Conservation (phyloP, 2,329 filamentous ascomycete species). For the Fulvia fulva region DNA sequence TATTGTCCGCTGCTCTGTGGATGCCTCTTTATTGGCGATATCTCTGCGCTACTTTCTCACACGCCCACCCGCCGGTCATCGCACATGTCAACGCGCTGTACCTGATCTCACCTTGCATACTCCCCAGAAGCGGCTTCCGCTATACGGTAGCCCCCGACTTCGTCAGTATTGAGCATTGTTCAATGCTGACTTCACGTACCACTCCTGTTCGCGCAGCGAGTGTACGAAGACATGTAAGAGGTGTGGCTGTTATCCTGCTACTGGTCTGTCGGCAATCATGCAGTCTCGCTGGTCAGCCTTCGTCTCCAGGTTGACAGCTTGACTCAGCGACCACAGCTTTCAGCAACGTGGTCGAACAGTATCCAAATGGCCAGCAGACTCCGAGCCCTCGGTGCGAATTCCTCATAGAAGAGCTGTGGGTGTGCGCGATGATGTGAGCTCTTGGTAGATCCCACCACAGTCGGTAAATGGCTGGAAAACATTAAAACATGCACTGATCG, state of each 20-base stretch:
- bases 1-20: neutral
- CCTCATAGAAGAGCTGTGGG: neutral
- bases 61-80: neutral
- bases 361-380: neutral
- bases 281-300: neutral
- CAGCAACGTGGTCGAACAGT: neutral
- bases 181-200: neutral
- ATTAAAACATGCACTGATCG: neutral
- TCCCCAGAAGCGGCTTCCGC: neutral
- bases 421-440: neutral
- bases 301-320: neutral
- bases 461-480: neutral
- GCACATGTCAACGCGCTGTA: neutral
- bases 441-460: neutral
- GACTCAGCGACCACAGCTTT: neutral
- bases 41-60: neutral
- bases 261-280: neutral
- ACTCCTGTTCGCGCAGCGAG: neutral
- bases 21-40: neutral
- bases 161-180: neutral
- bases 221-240: neutral
- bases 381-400: neutral
- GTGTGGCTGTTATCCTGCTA: neutral
- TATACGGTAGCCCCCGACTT: neutral
- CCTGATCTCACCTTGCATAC: neutral